phyloP scores from a whole-genome alignment of 805 yeast genomes.

The Teunomyces cretensis region DNA sequence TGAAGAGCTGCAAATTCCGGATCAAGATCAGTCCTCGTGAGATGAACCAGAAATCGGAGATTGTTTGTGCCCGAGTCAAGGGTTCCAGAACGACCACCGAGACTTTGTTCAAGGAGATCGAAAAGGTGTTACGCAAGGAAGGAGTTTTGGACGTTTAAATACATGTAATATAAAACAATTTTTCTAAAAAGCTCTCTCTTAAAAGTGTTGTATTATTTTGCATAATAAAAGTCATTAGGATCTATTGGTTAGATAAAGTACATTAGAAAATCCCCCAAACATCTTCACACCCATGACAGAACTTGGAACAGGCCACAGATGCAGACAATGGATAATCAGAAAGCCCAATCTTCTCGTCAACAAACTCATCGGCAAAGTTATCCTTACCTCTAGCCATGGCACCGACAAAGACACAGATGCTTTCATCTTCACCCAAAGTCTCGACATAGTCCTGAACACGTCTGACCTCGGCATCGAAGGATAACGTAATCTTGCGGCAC shows the following conservation, averaged over 20 bases:
- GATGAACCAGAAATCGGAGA: slow-evolving; percentile 45
- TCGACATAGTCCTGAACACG: slow-evolving; percentile 85
- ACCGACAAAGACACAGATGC: slow-evolving; percentile 97
- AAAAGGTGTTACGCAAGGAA: slow-evolving; percentile 63
- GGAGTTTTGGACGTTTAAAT: slow-evolving; percentile 46
- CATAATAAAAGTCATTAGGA: slow-evolving; percentile 3
- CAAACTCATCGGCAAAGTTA: slow-evolving; percentile 94
- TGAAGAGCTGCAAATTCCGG: slow-evolving; percentile 64
- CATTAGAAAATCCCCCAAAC: slow-evolving; percentile 77
- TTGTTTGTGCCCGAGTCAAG: slow-evolving; percentile 59
- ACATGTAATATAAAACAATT: not conserved
- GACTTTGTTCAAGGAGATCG: slow-evolving; percentile 60
- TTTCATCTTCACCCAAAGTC: slow-evolving; percentile 81
- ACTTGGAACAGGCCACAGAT: slow-evolving; percentile 96
- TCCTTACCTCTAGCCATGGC: slow-evolving; percentile 99
- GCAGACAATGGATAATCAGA: slow-evolving; percentile 96
- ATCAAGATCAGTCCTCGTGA: slow-evolving; percentile 48
- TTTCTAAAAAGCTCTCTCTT: not conserved
- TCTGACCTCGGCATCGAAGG: slow-evolving; percentile 86
- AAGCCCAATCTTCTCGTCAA: slow-evolving; percentile 94
- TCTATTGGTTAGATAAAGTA: slow-evolving; percentile 3
- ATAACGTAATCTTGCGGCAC: slow-evolving; percentile 88
- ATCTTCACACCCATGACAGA: slow-evolving; percentile 98
- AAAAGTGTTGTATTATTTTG: slow-evolving; percentile 1
- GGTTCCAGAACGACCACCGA: slow-evolving; percentile 66